Evolutionary conservation across 176 grass and related monocot species (phyloP).

Genomic region (Oryza officinalis): DNA sequence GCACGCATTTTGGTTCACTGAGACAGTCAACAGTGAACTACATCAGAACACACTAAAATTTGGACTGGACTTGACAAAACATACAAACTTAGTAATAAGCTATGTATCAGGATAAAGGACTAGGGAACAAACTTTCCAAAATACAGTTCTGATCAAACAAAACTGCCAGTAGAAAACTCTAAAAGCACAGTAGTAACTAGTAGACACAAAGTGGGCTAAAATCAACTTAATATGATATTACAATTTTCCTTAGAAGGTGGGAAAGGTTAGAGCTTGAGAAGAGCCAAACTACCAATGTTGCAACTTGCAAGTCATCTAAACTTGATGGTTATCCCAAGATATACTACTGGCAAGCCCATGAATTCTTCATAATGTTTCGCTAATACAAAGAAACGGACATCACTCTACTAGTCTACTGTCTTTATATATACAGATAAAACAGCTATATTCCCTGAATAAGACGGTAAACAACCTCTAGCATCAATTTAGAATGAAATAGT

Average conservation of each 20-base stretch:
- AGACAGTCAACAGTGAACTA: constrained; percentile 30
- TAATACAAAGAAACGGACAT: background rate
- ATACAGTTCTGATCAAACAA: background rate
- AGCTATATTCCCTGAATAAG: background rate
- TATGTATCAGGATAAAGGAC: constrained; percentile 1
- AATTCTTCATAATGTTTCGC: background rate
- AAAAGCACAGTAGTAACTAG: background rate
- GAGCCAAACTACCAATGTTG: background rate
- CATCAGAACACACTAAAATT: constrained; percentile 34
- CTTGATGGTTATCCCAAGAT: background rate
- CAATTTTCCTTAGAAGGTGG: background rate
- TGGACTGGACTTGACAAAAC: background rate
- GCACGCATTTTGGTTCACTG: constrained; percentile 73
- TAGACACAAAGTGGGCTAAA: background rate
- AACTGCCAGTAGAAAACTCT: background rate
- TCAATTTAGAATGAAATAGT: background rate
- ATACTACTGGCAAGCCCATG: background rate
- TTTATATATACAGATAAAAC: background rate
- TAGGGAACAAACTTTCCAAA: background rate
- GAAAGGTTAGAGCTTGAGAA: background rate
- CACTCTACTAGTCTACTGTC: background rate
- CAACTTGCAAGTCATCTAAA: background rate
- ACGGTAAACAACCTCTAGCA: constrained; percentile 14
- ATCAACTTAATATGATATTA: background rate
- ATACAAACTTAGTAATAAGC: background rate